Conservation (phyloP, 2,329 filamentous ascomycete species). For the Magnaporthales sp. region DNA sequence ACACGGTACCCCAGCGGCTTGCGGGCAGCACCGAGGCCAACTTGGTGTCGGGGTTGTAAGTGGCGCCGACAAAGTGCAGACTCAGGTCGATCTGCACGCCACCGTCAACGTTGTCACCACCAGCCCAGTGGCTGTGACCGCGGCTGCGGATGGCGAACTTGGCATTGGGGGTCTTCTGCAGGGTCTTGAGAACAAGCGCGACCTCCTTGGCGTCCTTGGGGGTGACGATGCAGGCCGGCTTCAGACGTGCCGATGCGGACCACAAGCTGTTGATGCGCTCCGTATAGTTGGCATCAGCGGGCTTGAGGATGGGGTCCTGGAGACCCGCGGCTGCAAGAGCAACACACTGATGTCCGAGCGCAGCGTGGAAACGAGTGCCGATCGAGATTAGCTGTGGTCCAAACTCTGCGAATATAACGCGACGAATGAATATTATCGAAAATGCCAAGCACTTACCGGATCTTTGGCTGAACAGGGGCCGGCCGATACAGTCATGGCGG, state of each 20-base stretch:
- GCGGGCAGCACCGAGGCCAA: conserved; percentile 25
- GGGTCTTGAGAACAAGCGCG: conserved; percentile 22
- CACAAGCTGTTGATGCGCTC: conserved; percentile 12
- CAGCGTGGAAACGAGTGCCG: too few species aligned
- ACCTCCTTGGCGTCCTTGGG: conserved; percentile 23
- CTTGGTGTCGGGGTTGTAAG: conserved; percentile 18
- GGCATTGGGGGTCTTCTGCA: conserved; percentile 16
- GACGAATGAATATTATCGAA: too few species aligned
- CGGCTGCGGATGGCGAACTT: conserved; percentile 30
- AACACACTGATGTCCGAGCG: background rate
- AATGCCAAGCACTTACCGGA: too few species aligned
- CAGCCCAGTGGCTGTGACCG: conserved; percentile 23
- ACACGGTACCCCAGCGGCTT: conserved; percentile 27
- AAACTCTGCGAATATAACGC: too few species aligned
- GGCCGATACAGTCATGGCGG: background rate
- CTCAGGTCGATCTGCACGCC: conserved; percentile 29
- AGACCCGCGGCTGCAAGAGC: conserved; percentile 2
- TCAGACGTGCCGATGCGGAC: conserved; percentile 4
- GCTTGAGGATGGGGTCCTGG: background rate
- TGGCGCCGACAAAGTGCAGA: conserved; percentile 19
- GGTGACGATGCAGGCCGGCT: conserved; percentile 7
- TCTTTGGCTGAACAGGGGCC: background rate
- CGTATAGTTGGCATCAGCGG: conserved; percentile 2
- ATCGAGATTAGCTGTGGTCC: too few species aligned
- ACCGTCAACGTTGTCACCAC: conserved; percentile 26